phyloP scores from a whole-genome alignment of 768 basidiomycete species.

The Phaeolepiota aurea region DNA sequence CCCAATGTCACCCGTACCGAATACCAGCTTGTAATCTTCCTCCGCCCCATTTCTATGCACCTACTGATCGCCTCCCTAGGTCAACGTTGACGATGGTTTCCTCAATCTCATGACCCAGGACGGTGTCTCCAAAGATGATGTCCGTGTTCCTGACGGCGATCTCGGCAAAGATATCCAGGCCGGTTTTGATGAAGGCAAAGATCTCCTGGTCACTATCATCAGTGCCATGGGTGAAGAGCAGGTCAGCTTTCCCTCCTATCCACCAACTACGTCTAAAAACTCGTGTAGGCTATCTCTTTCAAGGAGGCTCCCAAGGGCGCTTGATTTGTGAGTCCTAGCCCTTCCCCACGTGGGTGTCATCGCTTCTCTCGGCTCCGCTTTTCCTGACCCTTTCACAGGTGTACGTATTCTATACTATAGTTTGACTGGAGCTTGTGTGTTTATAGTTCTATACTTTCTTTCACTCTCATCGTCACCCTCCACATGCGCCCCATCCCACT shows the following conservation, averaged over 20 bases:
- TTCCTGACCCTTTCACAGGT: neutral
- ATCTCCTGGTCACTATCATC: conserved; percentile 80
- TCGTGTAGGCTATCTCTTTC: conserved; percentile 59
- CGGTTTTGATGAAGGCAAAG: conserved; percentile 81
- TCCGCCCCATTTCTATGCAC: conserved; percentile 5
- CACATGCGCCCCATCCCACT: neutral
- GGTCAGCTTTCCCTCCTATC: conserved; percentile 22
- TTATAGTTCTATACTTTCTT: neutral
- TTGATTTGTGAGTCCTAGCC: neutral
- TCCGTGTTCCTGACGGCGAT: conserved; percentile 83
- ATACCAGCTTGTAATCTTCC: conserved; percentile 70
- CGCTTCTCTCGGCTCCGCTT: neutral
- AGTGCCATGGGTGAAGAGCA: conserved; percentile 91
- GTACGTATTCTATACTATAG: too few relatives aligned
- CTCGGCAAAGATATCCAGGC: conserved; percentile 63
- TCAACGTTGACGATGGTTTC: conserved; percentile 90
- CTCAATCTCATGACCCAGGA: conserved; percentile 89
- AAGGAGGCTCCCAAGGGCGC: conserved; percentile 84
- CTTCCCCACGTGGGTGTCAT: neutral
- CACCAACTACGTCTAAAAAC: conserved; percentile 2
- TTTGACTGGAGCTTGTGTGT: neutral
- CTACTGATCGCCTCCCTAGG: conserved; percentile 26
- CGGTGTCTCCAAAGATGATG: conserved; percentile 84
- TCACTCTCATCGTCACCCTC: neutral
- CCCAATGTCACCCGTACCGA: conserved; percentile 88